Conservation (phyloP, 495 filamentous ascomycete genomes). For the Aspergillus avenaceus region DNA sequence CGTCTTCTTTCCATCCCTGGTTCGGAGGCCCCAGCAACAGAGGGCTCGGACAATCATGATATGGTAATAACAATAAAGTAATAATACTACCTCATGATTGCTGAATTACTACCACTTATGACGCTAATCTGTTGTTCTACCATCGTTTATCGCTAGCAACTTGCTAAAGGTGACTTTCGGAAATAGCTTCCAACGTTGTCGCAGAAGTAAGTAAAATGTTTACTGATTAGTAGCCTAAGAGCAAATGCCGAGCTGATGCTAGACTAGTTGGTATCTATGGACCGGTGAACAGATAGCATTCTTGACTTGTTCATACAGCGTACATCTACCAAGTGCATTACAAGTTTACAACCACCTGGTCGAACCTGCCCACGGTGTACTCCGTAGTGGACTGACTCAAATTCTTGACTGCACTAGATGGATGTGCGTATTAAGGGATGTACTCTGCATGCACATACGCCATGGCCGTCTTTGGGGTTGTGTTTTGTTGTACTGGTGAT, state of each 20-base stretch:
- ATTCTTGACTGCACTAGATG: no score
- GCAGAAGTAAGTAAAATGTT: neutral
- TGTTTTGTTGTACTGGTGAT: neutral
- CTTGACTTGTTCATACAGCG: neutral
- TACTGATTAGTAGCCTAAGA: no score
- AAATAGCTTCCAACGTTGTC: neutral
- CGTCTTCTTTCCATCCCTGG: conserved; percentile 1
- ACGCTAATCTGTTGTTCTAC: neutral
- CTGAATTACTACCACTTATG: neutral
- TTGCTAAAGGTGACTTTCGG: neutral
- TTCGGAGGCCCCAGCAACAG: neutral
- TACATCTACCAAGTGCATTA: neutral
- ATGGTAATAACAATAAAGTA: conserved; percentile 1
- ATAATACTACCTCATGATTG: conserved; percentile 1
- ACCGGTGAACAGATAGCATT: neutral
- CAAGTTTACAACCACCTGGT: no score
- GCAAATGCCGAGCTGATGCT: no score
- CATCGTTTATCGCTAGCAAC: neutral
- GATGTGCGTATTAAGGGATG: neutral
- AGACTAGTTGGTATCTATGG: no score
- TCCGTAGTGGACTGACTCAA: no score
- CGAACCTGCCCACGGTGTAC: no score
- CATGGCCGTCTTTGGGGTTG: neutral
- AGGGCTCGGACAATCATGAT: neutral
- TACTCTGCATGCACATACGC: neutral